Percentiles rank a stretch among this genome's conserved stretches.
Conservation (phyloP, 495 filamentous ascomycete species). For the Alectoria sarmentosa region DNA sequence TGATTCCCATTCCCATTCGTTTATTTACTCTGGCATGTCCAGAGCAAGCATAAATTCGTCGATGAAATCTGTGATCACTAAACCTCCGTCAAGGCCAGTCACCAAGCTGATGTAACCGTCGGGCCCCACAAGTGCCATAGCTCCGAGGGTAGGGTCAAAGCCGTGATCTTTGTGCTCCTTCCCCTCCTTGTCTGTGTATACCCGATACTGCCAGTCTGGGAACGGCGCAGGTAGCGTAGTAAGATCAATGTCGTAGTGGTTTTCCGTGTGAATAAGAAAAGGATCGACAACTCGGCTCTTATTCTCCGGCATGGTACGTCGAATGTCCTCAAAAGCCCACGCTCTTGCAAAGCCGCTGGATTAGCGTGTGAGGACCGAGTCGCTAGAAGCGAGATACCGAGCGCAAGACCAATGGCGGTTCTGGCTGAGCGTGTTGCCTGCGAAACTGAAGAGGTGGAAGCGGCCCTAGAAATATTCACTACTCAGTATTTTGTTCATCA, state of each 20-base stretch:
- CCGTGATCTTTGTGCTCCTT: slow-evolving; percentile 4
- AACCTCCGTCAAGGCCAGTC: not conserved
- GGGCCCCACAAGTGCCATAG: slow-evolving; percentile 3
- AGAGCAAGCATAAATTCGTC: too few relatives aligned
- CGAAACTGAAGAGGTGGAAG: slow-evolving; percentile 8
- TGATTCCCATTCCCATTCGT: too few relatives aligned
- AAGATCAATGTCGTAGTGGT: not conserved
- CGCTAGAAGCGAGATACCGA: not conserved
- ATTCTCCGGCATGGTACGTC: not conserved
- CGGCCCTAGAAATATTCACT: not conserved
- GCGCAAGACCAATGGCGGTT: not conserved
- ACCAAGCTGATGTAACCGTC: slow-evolving; percentile 2
- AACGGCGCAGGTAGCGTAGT: not conserved
- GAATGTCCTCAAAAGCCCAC: slow-evolving; percentile 1
- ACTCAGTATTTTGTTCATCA: too few relatives aligned
- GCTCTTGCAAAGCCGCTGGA: not conserved
- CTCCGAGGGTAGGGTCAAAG: not conserved
- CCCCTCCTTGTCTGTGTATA: not conserved
- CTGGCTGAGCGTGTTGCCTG: not conserved
- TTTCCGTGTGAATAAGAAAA: not conserved
- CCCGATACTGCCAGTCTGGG: slow-evolving; percentile 2
- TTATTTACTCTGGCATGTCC: too few relatives aligned
- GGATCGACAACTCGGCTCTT: not conserved
- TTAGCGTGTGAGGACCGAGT: slow-evolving; percentile 3
- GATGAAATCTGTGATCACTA: too few relatives aligned